Evolutionary conservation across 2,329 filamentous ascomycete species (phyloP), one percentile per base, ranked within the genome.

Genomic region (Knoxdaviesia capensis): DNA sequence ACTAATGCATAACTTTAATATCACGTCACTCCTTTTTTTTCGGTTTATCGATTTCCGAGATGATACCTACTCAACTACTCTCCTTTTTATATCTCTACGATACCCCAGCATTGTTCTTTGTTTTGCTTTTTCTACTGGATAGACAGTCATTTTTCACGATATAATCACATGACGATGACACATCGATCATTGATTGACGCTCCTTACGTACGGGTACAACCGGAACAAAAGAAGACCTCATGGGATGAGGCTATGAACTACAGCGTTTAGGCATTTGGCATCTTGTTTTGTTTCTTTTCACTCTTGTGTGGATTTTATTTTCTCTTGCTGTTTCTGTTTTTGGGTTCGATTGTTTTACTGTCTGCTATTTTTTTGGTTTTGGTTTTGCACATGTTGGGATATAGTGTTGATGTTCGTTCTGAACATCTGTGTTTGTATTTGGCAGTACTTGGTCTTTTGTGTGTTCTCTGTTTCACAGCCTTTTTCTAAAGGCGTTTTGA

Each of bases 51-150:
- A 20, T 20, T 20, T 20, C 20, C 20, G 20, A 20, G 20, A 20
- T 20, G 20, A 20, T 2, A 20, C 20, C 20, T 20, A 56, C 52
- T 58, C 56, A 53, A 53, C 49, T 53, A 41, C 20, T 6, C 33
- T 39, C 11, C 36, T 8, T 33, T n/a, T 44, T 35, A 9, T 37
- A 33, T 32, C n/a, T 32, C 11, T 33, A 32, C 36, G 34, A 11
- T 43, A 36, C 31, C 36, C n/a, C 30, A 33, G 38, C 28, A n/a
- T 40, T 32, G 6, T 44, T 33, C 31, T 38, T 41, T 38, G 33
- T 37, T 44, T 41, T 34, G 9, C 33, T 44, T 29, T 11, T 31
- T 44, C 31, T 44, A 37, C 38, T 20, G 20, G 20, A 20, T 20
- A 20, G 20, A 20, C 20, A 20, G 20, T 20, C 20, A 20, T 20